These are phyloP conservation scores for Agastache rugosa DNA, from an alignment of 257 asterid genomes.

Conservation along the genomic window DNA sequence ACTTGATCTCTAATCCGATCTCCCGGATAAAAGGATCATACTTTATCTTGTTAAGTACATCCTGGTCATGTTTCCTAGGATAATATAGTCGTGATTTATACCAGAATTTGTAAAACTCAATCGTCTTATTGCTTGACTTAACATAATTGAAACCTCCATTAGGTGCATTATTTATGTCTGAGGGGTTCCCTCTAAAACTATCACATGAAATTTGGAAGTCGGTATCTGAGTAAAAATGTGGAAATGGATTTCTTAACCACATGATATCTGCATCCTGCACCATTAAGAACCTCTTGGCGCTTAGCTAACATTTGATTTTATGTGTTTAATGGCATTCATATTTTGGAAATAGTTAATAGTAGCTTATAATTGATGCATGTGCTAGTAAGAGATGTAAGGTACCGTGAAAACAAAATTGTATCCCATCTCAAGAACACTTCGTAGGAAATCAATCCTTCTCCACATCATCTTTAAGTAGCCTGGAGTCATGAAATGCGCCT, in stretches of 20 bases:
- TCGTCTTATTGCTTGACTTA: conserved; percentile 46
- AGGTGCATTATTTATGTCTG: conserved; percentile 45
- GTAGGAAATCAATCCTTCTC: conserved; percentile 55
- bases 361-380: neutral
- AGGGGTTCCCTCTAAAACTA: conserved; percentile 32
- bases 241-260: conserved; percentile 64
- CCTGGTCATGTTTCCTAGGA: conserved; percentile 57
- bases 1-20: conserved; percentile 55
- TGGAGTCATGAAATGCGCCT: conserved; percentile 48
- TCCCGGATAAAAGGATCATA: conserved; percentile 35
- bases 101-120: conserved; percentile 63
- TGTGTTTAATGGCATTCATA: neutral
- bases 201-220: conserved; percentile 63
- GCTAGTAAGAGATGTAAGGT: neutral
- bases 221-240: conserved; percentile 47
- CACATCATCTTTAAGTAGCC: conserved; percentile 61
- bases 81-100: conserved; percentile 39
- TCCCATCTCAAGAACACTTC: conserved; percentile 51
- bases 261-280: conserved; percentile 63
- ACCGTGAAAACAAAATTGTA: conserved; percentile 64
- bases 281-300: neutral
- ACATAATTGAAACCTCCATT: conserved; percentile 61
- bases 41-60: conserved; percentile 55
- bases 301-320: neutral
- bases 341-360: neutral